A percentile compares a stretch with the other conserved stretches of the same genome.
These are phyloP conservation scores for Annulohypoxylon truncatum DNA, from an alignment of 2,329 filamentous ascomycete species.

Conservation along the genomic window DNA sequence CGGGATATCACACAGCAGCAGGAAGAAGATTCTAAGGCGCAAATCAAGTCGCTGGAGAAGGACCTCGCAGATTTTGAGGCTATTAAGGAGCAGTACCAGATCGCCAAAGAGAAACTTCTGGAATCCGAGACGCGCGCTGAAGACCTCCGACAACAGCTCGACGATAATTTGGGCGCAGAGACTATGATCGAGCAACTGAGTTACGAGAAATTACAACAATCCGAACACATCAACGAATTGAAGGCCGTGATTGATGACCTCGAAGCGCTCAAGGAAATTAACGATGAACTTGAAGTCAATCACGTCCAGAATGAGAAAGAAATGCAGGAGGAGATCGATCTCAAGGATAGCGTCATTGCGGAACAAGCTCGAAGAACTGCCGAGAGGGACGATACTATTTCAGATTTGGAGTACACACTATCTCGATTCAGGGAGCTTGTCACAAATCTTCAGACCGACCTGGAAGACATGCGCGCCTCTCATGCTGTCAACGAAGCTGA, in stretches of 20 bases:
- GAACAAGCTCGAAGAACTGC: slow-evolving; percentile 79
- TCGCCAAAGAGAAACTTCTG: slow-evolving; percentile 77
- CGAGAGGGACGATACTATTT: slow-evolving; percentile 82
- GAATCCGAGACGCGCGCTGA: slow-evolving; percentile 81
- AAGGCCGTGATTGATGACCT: slow-evolving; percentile 86
- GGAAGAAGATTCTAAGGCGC: slow-evolving; percentile 80
- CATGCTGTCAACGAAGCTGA: slow-evolving; percentile 93
- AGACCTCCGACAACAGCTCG: slow-evolving; percentile 89
- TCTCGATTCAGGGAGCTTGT: slow-evolving; percentile 91
- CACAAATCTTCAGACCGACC: slow-evolving; percentile 82
- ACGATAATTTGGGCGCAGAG: slow-evolving; percentile 87
- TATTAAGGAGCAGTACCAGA: slow-evolving; percentile 76
- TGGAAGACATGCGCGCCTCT: slow-evolving; percentile 92
- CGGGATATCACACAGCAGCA: slow-evolving; percentile 89
- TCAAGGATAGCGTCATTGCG: slow-evolving; percentile 84
- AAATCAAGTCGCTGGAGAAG: slow-evolving; percentile 79
- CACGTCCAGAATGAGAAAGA: slow-evolving; percentile 94
- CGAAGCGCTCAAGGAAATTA: slow-evolving; percentile 89
- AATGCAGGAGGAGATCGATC: slow-evolving; percentile 91
- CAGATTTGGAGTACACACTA: slow-evolving; percentile 91
- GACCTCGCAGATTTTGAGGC: slow-evolving; percentile 75
- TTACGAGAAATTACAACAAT: slow-evolving; percentile 85
- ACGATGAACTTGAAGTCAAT: slow-evolving; percentile 93
- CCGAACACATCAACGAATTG: slow-evolving; percentile 85
- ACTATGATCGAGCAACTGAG: slow-evolving; percentile 94